A percentile compares a stretch with the other conserved stretches of the same genome.
These are phyloP conservation scores for Psidium friedrichsthalianum DNA, from an alignment of 345 rosid species.

Conservation along the genomic window DNA sequence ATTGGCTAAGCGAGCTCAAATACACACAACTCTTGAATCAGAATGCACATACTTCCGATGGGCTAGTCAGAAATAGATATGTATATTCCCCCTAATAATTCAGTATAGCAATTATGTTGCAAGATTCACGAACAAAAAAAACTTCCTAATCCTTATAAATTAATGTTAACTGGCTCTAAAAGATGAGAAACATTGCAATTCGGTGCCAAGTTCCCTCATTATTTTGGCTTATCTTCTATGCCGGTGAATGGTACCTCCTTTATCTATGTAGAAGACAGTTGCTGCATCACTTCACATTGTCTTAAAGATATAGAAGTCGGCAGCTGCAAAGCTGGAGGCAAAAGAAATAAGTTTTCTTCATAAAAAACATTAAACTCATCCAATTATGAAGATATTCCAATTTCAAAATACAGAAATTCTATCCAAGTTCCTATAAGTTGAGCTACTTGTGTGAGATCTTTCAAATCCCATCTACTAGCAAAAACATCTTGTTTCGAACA, in stretches of 20 bases:
- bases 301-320: not conserved
- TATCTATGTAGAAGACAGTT: not conserved
- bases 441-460: not conserved
- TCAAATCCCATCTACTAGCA: not conserved
- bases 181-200: not conserved
- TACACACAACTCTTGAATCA: not conserved
- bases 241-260: not conserved
- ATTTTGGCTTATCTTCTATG: not conserved
- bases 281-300: not conserved
- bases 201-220: not conserved
- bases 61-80: not conserved
- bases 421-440: not conserved
- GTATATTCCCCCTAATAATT: not conserved
- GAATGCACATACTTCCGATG: not conserved
- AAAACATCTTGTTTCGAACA: not conserved
- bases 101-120: not conserved
- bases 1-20: not conserved
- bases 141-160: not conserved
- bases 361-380: not conserved
- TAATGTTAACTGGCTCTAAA: not conserved
- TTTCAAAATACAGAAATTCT: not conserved
- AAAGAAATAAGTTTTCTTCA: not conserved
- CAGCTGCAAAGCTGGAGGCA: not conserved
- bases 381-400: not conserved
- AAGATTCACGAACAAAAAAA: not conserved